Percentiles rank a stretch among this genome's conserved stretches.
Evolutionary conservation across 73 alveolate genomes (phyloP).

Genomic region (Symbiodinium natans): DNA sequence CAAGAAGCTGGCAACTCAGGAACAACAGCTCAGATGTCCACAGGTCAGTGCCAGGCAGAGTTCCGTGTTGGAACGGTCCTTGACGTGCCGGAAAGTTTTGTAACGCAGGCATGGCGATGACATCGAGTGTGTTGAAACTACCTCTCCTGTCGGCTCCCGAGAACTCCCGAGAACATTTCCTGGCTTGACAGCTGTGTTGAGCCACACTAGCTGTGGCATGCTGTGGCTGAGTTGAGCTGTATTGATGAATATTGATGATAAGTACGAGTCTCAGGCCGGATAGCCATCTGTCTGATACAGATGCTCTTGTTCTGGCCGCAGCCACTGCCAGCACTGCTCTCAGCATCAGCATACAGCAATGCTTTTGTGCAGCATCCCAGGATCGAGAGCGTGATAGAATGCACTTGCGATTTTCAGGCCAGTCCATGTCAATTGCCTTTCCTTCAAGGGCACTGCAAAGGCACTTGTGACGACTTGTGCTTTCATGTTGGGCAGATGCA

Average conservation of each 20-base stretch:
- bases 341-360: neutral
- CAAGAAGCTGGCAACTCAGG: neutral
- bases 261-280: conserved; percentile 30
- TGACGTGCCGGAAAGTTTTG: neutral
- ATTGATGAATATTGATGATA: no score
- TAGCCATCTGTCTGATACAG: conserved; percentile 69
- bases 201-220: no score
- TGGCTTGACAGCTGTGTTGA: no score
- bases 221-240: no score
- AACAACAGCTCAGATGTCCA: neutral
- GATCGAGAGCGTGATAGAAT: no score
- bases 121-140: neutral
- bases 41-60: neutral
- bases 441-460: neutral
- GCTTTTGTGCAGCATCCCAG: no score
- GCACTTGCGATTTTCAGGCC: neutral
- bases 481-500: neutral
- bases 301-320: conserved; percentile 74
- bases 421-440: neutral
- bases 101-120: neutral
- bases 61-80: neutral
- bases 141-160: neutral
- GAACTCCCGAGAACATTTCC: neutral
- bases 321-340: conserved; percentile 56
- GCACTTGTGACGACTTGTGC: neutral